Evolutionary conservation across 2,329 filamentous ascomycete species (phyloP), one percentile per base, ranked within the genome.

Genomic region (Cylindrodendrum hubeiense): DNA sequence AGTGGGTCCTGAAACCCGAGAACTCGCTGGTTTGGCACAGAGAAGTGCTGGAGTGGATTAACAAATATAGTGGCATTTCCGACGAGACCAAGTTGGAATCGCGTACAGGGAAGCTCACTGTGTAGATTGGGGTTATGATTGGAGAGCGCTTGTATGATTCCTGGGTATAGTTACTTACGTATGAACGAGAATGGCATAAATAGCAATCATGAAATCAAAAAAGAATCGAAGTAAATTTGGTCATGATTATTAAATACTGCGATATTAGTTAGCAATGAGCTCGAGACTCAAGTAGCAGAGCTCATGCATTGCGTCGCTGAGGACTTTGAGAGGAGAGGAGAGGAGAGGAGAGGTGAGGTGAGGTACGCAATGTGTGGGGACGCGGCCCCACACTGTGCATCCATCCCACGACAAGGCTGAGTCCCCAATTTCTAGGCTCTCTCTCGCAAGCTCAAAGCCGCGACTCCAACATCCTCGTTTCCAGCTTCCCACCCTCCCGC

Each of bases 1-100:
- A 90, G 87, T 91, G 93, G 93, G 94, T 98, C 4, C 76, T 97
- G 58, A 97, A 97, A 77, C 93, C 92, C 0, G 95, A 98, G 80
- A 98, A 98, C 78, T 92, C 90, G 4, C 82, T 98, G 19, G 86
- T 97, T 21, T 98, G 96, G 96, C 94, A 98, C 75, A 87, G 87
- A 60, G 92, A 94, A 63, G 94, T 98, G 17, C 76, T 98, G 30
- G 89, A 89, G 60, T 98, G 93, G 89, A 90, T 91, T 68, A 91
- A 90, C 72, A 86, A 89, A 74, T 89, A 88, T 70, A 85, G 85
- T 24, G 85, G 85, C 0, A 74, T 88, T 22, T 71, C 73, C 1
- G 71, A 76, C 10, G 63, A 78, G 49, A 26, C 51, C 13, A 67
- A 51, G 22, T 37, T 74, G 44, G 68, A 73, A 55, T 63, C 63